A percentile compares a stretch with the other conserved stretches of the same genome.
Evolutionary conservation across 73 alveolate species (phyloP).

Genomic region (Vitrella brassicaformis): DNA sequence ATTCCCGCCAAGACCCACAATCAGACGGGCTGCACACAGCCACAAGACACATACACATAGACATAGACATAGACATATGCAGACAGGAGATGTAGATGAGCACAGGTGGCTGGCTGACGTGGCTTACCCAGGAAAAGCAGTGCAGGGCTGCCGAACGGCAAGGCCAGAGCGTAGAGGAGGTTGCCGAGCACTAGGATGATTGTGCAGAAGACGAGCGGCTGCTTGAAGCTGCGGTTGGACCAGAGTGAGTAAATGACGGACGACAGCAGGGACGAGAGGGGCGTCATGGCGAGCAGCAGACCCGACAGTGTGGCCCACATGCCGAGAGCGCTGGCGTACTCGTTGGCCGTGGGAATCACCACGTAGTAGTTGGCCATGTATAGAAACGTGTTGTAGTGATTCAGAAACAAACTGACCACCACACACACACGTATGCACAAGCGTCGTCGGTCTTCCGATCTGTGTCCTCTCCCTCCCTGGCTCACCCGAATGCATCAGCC

Average conservation of each 20-base stretch:
- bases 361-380: slow-evolving; percentile 9
- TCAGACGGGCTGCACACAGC: no score
- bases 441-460: no score
- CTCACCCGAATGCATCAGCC: neutral
- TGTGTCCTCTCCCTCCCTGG: neutral
- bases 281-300: slow-evolving; percentile 1
- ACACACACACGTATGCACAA: neutral
- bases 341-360: slow-evolving; percentile 1
- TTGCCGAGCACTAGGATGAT: slow-evolving; percentile 28
- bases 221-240: slow-evolving; percentile 2
- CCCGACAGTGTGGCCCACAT: neutral
- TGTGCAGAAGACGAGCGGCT: slow-evolving; percentile 18
- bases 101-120: no score
- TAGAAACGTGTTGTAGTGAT: neutral
- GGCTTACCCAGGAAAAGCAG: slow-evolving; percentile 11
- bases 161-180: slow-evolving; percentile 16
- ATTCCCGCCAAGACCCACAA: slow-evolving; percentile 43
- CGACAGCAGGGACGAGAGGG: neutral
- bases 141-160: neutral
- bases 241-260: neutral
- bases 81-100: no score
- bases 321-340: slow-evolving; percentile 1
- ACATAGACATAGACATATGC: no score
- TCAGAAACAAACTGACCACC: neutral
- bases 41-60: no score